Percentiles rank a stretch among this genome's conserved stretches.
Evolutionary conservation across 305 asterid genomes (phyloP).

Genomic region (Rubia peregrina): DNA sequence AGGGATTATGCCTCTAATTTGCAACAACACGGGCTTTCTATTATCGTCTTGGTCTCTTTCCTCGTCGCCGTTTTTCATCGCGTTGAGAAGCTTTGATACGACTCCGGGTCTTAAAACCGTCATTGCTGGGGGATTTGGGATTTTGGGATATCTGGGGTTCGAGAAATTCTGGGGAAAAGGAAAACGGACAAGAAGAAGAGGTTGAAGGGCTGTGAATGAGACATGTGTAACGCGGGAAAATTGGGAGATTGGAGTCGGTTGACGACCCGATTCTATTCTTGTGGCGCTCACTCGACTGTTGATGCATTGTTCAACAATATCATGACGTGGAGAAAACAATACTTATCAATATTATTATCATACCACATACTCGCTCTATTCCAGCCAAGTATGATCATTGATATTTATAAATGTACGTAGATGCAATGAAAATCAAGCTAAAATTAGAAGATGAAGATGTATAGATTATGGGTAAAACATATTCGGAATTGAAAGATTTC

Average conservation of each 20-base stretch:
- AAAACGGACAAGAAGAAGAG: not conserved
- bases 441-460: no score
- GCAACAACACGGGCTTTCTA: constrained; percentile 39
- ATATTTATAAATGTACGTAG: no score
- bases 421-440: no score
- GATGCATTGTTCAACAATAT: not conserved
- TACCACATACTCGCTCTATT: no score
- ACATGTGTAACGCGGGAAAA: constrained; percentile 1
- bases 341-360: not conserved
- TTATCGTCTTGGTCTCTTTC: constrained; percentile 19
- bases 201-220: not conserved
- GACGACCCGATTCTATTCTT: not conserved
- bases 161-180: not conserved
- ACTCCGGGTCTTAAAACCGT: constrained; percentile 48
- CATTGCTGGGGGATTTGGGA: constrained; percentile 24
- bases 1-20: constrained; percentile 70
- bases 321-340: not conserved
- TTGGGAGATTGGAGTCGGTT: not conserved
- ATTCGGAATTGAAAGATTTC: no score
- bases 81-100: constrained; percentile 52
- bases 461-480: no score
- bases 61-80: constrained; percentile 29
- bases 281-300: not conserved
- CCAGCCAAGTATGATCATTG: no score
- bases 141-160: not conserved